Base-by-base conservation (phyloP, 345 rosid genomes). In the Brassica cretica region DNA sequence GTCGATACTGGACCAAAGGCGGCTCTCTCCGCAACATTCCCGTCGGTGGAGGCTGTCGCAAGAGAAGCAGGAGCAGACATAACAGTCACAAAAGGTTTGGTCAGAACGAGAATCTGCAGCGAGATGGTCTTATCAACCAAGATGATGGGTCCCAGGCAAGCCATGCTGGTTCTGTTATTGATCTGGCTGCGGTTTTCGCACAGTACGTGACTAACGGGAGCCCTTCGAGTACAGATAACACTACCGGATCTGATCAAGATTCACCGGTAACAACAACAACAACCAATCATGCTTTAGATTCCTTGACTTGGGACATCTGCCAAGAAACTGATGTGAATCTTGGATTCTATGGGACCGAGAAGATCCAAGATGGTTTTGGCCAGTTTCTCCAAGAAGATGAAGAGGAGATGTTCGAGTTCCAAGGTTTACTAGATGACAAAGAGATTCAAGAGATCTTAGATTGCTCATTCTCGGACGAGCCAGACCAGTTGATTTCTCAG, bases 1-100 rank as follows among this genome's bases (percentile, higher is more conserved):
- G 97, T 21, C 74, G 98, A 80, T 91, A 93, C 64, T 93, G 98
- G 97, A 93, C 98, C 18, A 89, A 89, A 81, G 98, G 98, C 0
- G 98, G 98, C 11, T 87, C 98, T 6, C 82, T 91, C 0, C 85
- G 98, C 37, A 90, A 93, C 65, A 89, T 93, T 37, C 98, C 98
- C 0, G 90, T 90, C 0, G 98, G 98, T 3, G 97, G 98, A 2
- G 93, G 97, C 2, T 91, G 93, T 68, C 91, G 97, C 9, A 91
- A 88, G 84, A 86, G 77, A 82, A 90, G 93, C 68, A 71, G 94
- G 11, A 71, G 73, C 37, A 70, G 70, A 76, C 76, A 84, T 68
- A 81, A 75, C 88, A 25, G 72, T 71, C 35, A 80, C 72, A 74
- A 74, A 70, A 74, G 86, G 80, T 77, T 66, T 46, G 81, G 80